Evolutionary conservation across 345 rosid genomes (phyloP).

Genomic region (Salix arbutifolia): DNA sequence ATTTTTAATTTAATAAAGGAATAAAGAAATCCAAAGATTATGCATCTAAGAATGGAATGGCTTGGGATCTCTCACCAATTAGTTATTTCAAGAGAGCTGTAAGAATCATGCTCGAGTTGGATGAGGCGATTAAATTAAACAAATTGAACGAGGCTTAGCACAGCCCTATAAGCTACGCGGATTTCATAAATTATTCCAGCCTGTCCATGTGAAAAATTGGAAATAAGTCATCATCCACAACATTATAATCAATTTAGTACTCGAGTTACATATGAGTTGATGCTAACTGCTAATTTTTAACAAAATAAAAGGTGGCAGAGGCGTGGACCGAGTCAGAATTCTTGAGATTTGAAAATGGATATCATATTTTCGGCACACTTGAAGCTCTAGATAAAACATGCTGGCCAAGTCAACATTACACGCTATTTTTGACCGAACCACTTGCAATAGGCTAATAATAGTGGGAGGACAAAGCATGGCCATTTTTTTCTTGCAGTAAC

Average conservation of each 20-base stretch:
- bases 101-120: neutral
- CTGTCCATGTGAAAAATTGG: neutral
- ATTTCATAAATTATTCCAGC: neutral
- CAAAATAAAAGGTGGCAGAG: neutral
- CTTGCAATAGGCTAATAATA: no score
- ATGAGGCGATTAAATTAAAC: neutral
- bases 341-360: neutral
- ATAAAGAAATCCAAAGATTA: neutral
- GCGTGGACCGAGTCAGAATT: neutral
- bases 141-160: neutral
- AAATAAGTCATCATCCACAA: no score
- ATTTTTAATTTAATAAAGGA: no score
- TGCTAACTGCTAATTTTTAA: neutral
- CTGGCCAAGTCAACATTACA: constrained; percentile 12
- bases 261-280: neutral
- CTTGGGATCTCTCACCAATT: neutral
- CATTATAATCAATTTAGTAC: neutral
- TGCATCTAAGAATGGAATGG: neutral
- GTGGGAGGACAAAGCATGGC: neutral
- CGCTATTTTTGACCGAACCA: constrained; percentile 15
- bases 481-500: neutral
- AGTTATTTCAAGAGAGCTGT: neutral
- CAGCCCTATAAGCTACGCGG: neutral
- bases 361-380: neutral
- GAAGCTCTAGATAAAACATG: neutral